Conservation (phyloP, 306 rosid genomes). For the Acacia confusa region DNA sequence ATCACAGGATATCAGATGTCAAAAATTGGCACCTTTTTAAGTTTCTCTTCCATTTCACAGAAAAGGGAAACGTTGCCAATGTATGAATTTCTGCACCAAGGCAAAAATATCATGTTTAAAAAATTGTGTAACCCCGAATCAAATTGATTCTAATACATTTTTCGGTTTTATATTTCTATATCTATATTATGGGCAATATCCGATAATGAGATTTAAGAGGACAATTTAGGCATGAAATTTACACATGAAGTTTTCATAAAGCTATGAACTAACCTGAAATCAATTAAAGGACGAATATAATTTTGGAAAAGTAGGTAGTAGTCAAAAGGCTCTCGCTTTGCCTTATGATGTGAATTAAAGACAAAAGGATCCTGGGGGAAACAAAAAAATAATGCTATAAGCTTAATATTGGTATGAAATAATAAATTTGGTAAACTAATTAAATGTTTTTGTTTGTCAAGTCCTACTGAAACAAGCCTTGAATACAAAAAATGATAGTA, state of each 20-base stretch:
- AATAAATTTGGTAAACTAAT: not conserved
- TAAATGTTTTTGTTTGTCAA: too few relatives aligned
- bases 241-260: not conserved
- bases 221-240: too few relatives aligned
- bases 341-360: not conserved
- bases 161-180: not conserved
- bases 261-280: not conserved
- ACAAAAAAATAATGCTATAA: not conserved
- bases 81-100: constrained; percentile 4
- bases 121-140: not conserved
- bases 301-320: not conserved
- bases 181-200: not conserved
- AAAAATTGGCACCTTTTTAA: not conserved
- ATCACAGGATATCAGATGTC: not conserved
- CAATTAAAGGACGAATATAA: not conserved
- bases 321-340: not conserved
- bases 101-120: not conserved
- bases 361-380: not conserved
- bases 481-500: not conserved
- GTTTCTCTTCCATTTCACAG: not conserved
- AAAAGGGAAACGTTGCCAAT: not conserved
- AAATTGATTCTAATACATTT: not conserved
- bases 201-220: not conserved
- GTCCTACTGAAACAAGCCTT: too few relatives aligned
- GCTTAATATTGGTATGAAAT: not conserved